A percentile compares a stretch with the other conserved stretches of the same genome.
phyloP scores from a whole-genome alignment of 2,329 filamentous ascomycete species.

The Fusarium pilosicola region DNA sequence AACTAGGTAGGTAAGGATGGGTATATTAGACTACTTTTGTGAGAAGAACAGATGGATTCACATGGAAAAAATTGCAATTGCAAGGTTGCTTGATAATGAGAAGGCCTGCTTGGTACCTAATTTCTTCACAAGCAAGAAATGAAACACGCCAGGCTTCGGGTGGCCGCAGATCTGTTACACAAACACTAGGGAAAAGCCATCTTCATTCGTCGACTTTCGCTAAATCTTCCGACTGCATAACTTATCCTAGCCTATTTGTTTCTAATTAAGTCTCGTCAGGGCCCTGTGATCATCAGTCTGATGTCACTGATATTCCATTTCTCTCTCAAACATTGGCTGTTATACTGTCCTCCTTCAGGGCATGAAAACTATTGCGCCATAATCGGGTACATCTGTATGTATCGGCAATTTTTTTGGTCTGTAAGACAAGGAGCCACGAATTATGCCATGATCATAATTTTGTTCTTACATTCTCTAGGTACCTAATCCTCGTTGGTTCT shows the following conservation, averaged over 20 bases:
- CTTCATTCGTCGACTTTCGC: slow-evolving; percentile 4
- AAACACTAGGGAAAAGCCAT: not conserved
- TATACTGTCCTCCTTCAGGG: not conserved
- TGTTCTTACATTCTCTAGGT: not conserved
- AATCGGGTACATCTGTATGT: not conserved
- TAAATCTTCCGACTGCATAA: slow-evolving; percentile 25
- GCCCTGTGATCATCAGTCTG: not conserved
- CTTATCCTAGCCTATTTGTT: slow-evolving; percentile 13
- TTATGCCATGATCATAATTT: not conserved
- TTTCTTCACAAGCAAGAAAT: slow-evolving; percentile 21
- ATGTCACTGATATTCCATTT: slow-evolving; percentile 12
- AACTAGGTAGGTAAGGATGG: not conserved
- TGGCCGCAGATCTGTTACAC: slow-evolving; percentile 17
- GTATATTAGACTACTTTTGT: not conserved
- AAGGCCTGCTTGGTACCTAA: slow-evolving; percentile 17
- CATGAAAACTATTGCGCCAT: not conserved
- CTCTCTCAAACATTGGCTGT: not conserved
- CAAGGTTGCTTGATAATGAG: not conserved
- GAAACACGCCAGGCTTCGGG: slow-evolving; percentile 31
- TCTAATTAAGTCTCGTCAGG: not conserved
- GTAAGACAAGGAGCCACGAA: not conserved
- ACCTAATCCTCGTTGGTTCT: slow-evolving; percentile 1
- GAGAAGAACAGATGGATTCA: slow-evolving; percentile 1
- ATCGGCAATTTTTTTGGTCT: not conserved
- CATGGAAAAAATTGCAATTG: not conserved